phyloP scores from a whole-genome alignment of 2,329 filamentous ascomycete genomes.

The Myrmaecium sp. region DNA sequence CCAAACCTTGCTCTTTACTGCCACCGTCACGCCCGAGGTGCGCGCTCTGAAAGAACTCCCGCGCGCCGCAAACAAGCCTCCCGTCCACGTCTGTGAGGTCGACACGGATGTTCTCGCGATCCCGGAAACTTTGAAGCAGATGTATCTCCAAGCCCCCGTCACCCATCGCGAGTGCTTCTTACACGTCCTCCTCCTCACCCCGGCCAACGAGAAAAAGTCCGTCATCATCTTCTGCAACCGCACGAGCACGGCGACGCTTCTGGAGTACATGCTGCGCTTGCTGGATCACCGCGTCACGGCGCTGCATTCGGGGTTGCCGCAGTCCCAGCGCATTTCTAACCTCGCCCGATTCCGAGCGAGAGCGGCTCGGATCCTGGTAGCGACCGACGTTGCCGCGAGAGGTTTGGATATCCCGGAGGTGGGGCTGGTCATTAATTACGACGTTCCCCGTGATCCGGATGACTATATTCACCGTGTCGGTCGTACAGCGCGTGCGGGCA shows the following conservation, averaged over 20 bases:
- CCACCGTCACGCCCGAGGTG: slow-evolving; percentile 86
- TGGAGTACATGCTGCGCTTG: slow-evolving; percentile 74
- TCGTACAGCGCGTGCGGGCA: slow-evolving; percentile 82
- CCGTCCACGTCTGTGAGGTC: slow-evolving; percentile 79
- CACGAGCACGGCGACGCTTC: slow-evolving; percentile 69
- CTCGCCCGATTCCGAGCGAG: slow-evolving; percentile 79
- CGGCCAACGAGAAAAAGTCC: slow-evolving; percentile 55
- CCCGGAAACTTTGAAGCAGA: slow-evolving; percentile 65
- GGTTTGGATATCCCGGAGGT: slow-evolving; percentile 94
- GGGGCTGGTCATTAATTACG: slow-evolving; percentile 81
- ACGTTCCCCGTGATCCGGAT: slow-evolving; percentile 87
- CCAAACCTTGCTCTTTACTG: slow-evolving; percentile 93
- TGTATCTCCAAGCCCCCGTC: slow-evolving; percentile 73
- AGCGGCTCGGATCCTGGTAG: slow-evolving; percentile 77
- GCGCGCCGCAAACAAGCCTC: slow-evolving; percentile 47
- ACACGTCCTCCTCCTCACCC: slow-evolving; percentile 71
- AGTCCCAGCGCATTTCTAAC: slow-evolving; percentile 72
- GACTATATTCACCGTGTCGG: slow-evolving; percentile 96
- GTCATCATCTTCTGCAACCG: slow-evolving; percentile 92
- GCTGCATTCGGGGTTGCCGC: slow-evolving; percentile 72
- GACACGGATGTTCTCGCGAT: slow-evolving; percentile 58
- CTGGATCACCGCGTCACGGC: slow-evolving; percentile 83
- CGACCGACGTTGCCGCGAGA: slow-evolving; percentile 85
- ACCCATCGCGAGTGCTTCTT: slow-evolving; percentile 92
- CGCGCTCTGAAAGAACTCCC: slow-evolving; percentile 69